phyloP scores from a whole-genome alignment of 768 basidiomycete species.

The Leucosporidium yakuticum region DNA sequence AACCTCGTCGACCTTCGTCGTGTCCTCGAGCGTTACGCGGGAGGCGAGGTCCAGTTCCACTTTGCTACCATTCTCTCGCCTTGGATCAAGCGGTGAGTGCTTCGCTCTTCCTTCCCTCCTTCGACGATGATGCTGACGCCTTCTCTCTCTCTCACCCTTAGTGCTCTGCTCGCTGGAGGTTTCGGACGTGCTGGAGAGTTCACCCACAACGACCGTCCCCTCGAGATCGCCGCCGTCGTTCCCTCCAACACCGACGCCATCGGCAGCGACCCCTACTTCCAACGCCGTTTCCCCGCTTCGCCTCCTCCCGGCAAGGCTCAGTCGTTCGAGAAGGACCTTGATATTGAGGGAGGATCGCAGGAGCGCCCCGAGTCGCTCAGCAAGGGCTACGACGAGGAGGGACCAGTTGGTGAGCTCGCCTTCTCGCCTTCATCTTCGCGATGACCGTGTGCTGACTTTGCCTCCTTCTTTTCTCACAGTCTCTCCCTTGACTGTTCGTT shows the following conservation, averaged over 20 bases:
- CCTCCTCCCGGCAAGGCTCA: constrained; percentile 12
- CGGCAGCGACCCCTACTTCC: constrained; percentile 18
- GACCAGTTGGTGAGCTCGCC: constrained; percentile 19
- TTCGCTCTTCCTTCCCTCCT: neutral
- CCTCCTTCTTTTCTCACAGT: too few species aligned
- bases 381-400: neutral
- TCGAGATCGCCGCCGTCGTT: constrained; percentile 73
- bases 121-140: neutral
- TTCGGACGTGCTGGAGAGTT: constrained; percentile 64
- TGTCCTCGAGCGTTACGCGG: constrained; percentile 79
- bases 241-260: constrained; percentile 42
- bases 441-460: too few species aligned
- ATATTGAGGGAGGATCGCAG: neutral
- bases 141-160: neutral
- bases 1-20: constrained; percentile 79
- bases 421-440: constrained; percentile 54
- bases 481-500: too few species aligned
- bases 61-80: constrained; percentile 86
- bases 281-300: constrained; percentile 23
- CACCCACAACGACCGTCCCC: constrained; percentile 46
- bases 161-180: constrained; percentile 79
- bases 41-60: constrained; percentile 66
- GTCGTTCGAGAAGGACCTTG: constrained; percentile 2
- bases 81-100: constrained; percentile 63
- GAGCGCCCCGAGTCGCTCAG: too few species aligned